A percentile compares a stretch with the other conserved stretches of the same genome.
Evolutionary conservation across 2,329 filamentous ascomycete species (phyloP).

Genomic region (Fusarium pseudonygamai): DNA sequence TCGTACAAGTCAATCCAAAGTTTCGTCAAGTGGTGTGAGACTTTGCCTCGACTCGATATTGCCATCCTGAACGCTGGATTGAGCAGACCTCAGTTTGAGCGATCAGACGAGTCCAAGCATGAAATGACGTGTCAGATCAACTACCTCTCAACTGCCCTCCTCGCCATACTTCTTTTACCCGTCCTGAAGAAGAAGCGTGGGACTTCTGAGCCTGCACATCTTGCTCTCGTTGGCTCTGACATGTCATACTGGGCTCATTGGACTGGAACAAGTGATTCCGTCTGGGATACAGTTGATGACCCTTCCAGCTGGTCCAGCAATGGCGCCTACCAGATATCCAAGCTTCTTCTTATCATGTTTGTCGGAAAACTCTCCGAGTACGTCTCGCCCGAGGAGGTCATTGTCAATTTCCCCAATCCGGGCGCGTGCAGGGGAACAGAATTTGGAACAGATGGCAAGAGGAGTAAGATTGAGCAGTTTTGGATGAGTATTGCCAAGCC

Average conservation of each 20-base stretch:
- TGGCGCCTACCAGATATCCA: constrained; percentile 37
- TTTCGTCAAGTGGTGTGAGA: constrained; percentile 51
- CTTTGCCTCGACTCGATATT: constrained; percentile 53
- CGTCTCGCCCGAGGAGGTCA: constrained; percentile 51
- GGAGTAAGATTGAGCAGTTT: constrained; percentile 22
- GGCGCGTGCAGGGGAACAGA: constrained; percentile 56
- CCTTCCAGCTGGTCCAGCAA: constrained; percentile 30
- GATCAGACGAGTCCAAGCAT: constrained; percentile 48
- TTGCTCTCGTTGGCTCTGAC: constrained; percentile 48
- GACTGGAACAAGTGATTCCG: constrained; percentile 29
- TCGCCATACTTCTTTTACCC: constrained; percentile 48
- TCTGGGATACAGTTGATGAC: constrained; percentile 34
- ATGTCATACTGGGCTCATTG: constrained; percentile 43
- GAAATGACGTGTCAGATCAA: constrained; percentile 55
- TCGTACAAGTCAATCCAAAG: constrained; percentile 56
- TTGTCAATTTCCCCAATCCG: constrained; percentile 59
- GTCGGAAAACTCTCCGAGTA: constrained; percentile 49
- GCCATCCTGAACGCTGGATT: constrained; percentile 59
- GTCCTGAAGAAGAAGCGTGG: constrained; percentile 43
- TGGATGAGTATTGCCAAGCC: constrained; percentile 10
- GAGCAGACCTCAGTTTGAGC: constrained; percentile 35
- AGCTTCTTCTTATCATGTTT: constrained; percentile 51
- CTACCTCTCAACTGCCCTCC: constrained; percentile 49
- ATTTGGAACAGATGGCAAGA: constrained; percentile 48
- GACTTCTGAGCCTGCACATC: constrained; percentile 24